Evolutionary conservation across 345 rosid genomes (phyloP), one percentile per base, ranked within the genome.

Genomic region (Geranium rotundifolium): DNA sequence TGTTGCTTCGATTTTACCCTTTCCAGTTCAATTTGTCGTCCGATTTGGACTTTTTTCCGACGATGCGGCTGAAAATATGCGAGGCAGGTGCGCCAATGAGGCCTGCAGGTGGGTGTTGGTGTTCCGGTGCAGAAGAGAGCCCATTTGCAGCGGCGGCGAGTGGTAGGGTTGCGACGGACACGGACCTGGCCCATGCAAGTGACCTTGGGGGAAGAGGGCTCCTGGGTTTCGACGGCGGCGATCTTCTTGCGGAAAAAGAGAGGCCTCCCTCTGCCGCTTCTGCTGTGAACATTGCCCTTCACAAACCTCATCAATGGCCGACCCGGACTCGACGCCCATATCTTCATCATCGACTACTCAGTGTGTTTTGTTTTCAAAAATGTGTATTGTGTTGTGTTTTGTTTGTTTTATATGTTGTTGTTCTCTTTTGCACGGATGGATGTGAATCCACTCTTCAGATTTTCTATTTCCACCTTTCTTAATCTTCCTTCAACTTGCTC

Each of bases 151-250:
- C 52, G 52, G 52, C 52, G 16, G 52, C 52, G 41, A 34, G 41
- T 6, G 58, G 70, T 66, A 29, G 65, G 46, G n/a, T n/a, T n/a
- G n/a, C 95, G 80, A n/a, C 73, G 73, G 71, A 84, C 92, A 57
- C 90, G 88, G 62, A 91, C 96, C 68, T 91, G 96, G 19, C 98
- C 98, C 88, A 91, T 87, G 96, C 98, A 91, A 39, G 98, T 89
- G 41, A 91, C 98, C 69, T 85, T 87, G 0, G 98, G 98, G 14
- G 98, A 91, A 55, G 95, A 68, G n/a, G 98, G 98, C 59, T 91
- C 98, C 62, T 84, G 96, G 4, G 89, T 82, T 75, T 87, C 89
- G 59, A 76, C 70, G 72, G 80, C 69, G 3, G 80, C 59, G 50
- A 31, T 31, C 77, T 81, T 86, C 19, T 85, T 79, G 17, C 84